Base-by-base conservation (phyloP, 306 rosid genomes). In the Comarum palustre region DNA sequence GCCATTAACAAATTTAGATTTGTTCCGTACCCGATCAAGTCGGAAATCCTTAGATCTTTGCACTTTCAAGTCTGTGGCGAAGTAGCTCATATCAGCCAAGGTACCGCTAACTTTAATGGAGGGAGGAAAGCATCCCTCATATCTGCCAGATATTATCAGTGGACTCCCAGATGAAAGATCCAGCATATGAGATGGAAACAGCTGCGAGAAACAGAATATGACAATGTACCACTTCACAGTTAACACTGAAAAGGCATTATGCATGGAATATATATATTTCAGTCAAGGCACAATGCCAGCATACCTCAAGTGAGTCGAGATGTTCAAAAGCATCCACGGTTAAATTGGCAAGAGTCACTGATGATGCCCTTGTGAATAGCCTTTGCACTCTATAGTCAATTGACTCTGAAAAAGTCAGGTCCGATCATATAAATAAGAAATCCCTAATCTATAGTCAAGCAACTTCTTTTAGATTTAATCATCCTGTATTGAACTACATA, bases 121-220 rank as follows among this genome's bases (percentile, higher is more conserved):
- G 34, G 82, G 82, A 8, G 99, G 96, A 82, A 94, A 82, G 52
- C 76, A 71, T 79, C 99, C 96, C 73, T 82, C 82, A 66, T 84
- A 94, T 91, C 97, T 86, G 72, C 97, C 99, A 27, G 99, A 91
- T 79, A 94, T 54, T 45, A 94, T 84, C 84, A 94, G 80, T 22
- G 95, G 95, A 81, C 80, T 84, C 79, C 74, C 89, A 71, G 69
- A 79, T 54, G 95, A 88, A 77, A 94, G 89, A 87, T 94, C 97
- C 5, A 89, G 96, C 46, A 89, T 85, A 69, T 74, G 83, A 48
- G 66, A 69, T 32, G 97, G 99, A 86, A 81, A 86, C 72, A 87
- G 77, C 98, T 94, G 89, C 89, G 62, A 67, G 65, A 55, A 55
- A 43, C 43, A 67, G 48, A 29, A 71, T 29, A 71, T 52, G 34